Evolutionary conservation across 2,329 filamentous ascomycete genomes (phyloP), one percentile per base, ranked within the genome.

Genomic region (Diplodia intermedia): DNA sequence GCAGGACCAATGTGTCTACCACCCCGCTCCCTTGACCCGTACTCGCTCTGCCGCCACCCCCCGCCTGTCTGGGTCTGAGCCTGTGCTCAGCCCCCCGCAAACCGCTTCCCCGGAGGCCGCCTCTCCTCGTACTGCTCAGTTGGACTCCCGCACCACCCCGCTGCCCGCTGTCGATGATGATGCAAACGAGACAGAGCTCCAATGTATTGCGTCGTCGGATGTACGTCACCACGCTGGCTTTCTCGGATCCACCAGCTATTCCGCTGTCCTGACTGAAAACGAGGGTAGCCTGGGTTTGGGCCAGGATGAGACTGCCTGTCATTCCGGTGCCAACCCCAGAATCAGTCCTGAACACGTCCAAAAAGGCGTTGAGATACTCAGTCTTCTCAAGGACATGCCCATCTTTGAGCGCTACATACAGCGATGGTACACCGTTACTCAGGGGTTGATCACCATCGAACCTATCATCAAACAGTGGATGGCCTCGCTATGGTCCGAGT

Each of bases 361-460:
- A 1, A 72, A 69, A 50, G 77, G 77, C 12, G 73, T 69, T 2
- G 67, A 71, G 6, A 69, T 78, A 4, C 73, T 79, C 9, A 66
- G 69, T 0, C 66, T 78, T 4, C 66, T 79, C 2, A 74, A 71
- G 53, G 73, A 78, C 31, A 62, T 76, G 8, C 69, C 72, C 1
- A 67, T 70, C 9, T 72, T 74, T 23, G 71, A 74, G 18, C 73
- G 72, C 47, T 79, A 77, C 49, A 73, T 78, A 53, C 72, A 77
- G n/a, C 74, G 75, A 55, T 74, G 72, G 71, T 78, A 77, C 55
- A 74, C 72, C 3, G 73, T 76, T 20, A 73, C 72, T 3, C 70
- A 73, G 36, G 77, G 76, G 0, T 70, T 77, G n/a, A 70, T 78
- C n/a, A 68, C 78, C 15, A 75, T 78, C 52, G 76, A 75, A 66